Conservation (phyloP, 306 rosid genomes). For the Cucurbita argyrosperma region DNA sequence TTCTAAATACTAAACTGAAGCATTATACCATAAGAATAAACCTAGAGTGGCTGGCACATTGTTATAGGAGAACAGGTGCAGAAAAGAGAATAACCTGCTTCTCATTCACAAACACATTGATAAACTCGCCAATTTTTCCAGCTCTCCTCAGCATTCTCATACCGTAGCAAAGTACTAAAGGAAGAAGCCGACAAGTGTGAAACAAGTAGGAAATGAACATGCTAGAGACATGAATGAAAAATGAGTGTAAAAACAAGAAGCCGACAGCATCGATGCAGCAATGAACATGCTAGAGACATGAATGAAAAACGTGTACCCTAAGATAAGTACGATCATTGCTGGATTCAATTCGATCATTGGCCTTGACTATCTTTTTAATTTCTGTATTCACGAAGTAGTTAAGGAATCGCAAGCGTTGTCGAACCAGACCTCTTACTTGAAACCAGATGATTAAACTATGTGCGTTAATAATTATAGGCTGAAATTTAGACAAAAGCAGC, state of each 20-base stretch:
- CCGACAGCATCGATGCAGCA: too few species aligned
- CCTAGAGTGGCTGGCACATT: conserved; percentile 1
- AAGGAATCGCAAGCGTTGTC: conserved; percentile 79
- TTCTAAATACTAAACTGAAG: neutral
- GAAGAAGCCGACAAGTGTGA: too few species aligned
- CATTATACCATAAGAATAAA: neutral
- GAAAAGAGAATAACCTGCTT: conserved; percentile 47
- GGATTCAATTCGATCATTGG: conserved; percentile 35
- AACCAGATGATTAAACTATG: neutral
- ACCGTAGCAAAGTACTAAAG: too few species aligned
- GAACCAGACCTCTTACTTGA: conserved; percentile 77
- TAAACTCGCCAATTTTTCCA: conserved; percentile 49
- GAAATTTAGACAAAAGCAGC: neutral
- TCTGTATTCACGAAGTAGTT: conserved; percentile 60
- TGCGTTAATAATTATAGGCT: neutral
- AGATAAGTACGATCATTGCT: conserved; percentile 24
- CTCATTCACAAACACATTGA: conserved; percentile 67
- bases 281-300: too few species aligned
- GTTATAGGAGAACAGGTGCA: neutral
- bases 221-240: neutral
- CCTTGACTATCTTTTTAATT: conserved; percentile 62
- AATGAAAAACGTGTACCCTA: conserved; percentile 20
- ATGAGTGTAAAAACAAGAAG: too few species aligned
- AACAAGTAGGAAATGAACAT: too few species aligned
- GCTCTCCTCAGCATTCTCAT: too few species aligned